A percentile compares a stretch with the other conserved stretches of the same genome.
phyloP scores from a whole-genome alignment of 2,329 filamentous ascomycete species.

The Phoma sp. region DNA sequence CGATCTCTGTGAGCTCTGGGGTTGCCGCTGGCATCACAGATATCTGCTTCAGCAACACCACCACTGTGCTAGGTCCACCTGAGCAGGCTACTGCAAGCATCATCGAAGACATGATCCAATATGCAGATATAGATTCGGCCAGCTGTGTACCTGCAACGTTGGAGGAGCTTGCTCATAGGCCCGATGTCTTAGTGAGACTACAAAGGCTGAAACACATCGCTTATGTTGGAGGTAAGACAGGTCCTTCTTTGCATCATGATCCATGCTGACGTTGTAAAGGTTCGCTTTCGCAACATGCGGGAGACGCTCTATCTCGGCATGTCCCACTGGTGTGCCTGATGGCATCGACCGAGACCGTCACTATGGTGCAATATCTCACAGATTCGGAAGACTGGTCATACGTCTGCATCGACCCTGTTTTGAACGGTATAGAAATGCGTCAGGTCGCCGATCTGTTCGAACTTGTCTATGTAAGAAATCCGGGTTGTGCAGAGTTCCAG shows the following conservation, averaged over 20 bases:
- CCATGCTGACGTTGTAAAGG: constrained; percentile 22
- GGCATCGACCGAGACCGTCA: constrained; percentile 27
- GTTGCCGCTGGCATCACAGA: constrained; percentile 22
- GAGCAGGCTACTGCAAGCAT: constrained; percentile 19
- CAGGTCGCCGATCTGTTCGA: constrained; percentile 26
- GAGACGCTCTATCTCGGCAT: constrained; percentile 28
- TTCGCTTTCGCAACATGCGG: constrained; percentile 21
- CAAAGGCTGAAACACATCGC: constrained; percentile 24
- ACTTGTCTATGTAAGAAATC: constrained; percentile 26
- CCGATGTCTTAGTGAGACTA: constrained; percentile 27
- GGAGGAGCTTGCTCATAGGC: constrained; percentile 27
- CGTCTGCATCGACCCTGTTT: constrained; percentile 26
- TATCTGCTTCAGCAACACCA: constrained; percentile 24
- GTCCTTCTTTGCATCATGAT: too few species aligned
- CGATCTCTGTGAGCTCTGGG: constrained; percentile 29
- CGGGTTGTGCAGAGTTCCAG: constrained; percentile 21
- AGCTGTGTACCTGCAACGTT: constrained; percentile 27
- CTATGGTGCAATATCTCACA: constrained; percentile 29
- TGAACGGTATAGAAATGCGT: constrained; percentile 36
- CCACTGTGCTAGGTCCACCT: constrained; percentile 30
- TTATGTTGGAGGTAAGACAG: constrained; percentile 29
- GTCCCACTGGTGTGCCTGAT: constrained; percentile 22
- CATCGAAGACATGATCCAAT: constrained; percentile 25
- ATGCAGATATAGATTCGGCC: constrained; percentile 27
- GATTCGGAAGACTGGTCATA: constrained; percentile 36